Conservation (phyloP, 257 asterid species). For the Capsicum baccatum region DNA sequence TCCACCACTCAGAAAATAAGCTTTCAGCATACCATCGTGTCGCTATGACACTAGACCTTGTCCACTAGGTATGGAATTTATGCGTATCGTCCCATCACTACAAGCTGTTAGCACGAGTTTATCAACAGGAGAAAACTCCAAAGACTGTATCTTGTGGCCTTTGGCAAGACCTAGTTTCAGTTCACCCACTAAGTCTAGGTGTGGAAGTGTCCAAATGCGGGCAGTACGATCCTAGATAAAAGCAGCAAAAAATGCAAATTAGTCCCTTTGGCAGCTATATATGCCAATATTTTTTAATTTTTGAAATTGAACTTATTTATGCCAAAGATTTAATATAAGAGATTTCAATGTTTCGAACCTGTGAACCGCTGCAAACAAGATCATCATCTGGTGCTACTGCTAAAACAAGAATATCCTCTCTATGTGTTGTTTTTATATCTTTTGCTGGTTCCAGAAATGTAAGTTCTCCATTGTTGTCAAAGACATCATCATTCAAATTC, state of each 20-base stretch:
- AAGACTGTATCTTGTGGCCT: constrained; percentile 80
- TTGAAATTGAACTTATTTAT: no score
- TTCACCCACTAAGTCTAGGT: constrained; percentile 68
- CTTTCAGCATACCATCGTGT: no score
- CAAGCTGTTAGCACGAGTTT: constrained; percentile 90
- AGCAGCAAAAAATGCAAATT: constrained; percentile 32
- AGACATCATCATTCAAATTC: constrained; percentile 64
- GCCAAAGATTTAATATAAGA: no score
- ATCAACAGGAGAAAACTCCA: constrained; percentile 98
- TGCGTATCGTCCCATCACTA: constrained; percentile 83
- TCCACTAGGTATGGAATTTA: constrained; percentile 68
- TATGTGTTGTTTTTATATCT: constrained; percentile 93
- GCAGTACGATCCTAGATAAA: constrained; percentile 87
- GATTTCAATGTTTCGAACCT: constrained; percentile 52
- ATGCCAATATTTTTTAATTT: background rate
- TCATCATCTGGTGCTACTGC: constrained; percentile 90
- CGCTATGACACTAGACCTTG: no score
- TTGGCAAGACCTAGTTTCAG: constrained; percentile 74
- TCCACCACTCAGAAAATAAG: constrained; percentile 38
- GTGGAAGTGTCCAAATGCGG: constrained; percentile 89
- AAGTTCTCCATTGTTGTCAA: constrained; percentile 53
- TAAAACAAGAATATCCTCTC: constrained; percentile 85
- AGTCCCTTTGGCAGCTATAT: constrained; percentile 13
- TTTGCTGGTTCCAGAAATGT: constrained; percentile 64
- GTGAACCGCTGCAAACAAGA: constrained; percentile 97